Conservation (phyloP, 225 moss, liverwort and hornwort species). For the Anthoceros angustus region DNA sequence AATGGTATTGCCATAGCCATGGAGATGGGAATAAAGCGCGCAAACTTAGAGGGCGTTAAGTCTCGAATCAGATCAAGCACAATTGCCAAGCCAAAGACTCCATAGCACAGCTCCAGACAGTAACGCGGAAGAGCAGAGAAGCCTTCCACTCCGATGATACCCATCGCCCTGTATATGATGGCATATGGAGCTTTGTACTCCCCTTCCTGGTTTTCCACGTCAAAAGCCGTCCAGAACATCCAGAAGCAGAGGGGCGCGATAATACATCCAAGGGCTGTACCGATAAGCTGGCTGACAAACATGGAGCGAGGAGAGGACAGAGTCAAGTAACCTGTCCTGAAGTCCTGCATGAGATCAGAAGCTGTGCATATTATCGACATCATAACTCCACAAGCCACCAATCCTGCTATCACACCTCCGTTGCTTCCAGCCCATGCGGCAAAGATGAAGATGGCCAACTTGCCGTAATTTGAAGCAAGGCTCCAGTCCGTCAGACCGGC, state of each 20-base stretch:
- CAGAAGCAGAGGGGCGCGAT: conserved; percentile 67
- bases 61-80: conserved; percentile 46
- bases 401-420: conserved; percentile 65
- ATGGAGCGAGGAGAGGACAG: conserved; percentile 79
- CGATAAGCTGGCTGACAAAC: conserved; percentile 79
- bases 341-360: conserved; percentile 80
- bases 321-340: conserved; percentile 75
- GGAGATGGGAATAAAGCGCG: conserved; percentile 55
- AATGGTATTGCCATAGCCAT: conserved; percentile 98
- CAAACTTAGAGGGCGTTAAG: conserved; percentile 20
- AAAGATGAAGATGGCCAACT: conserved; percentile 79
- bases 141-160: conserved; percentile 67
- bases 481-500: conserved; percentile 81
- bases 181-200: conserved; percentile 79
- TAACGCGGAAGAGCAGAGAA: conserved; percentile 50
- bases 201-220: conserved; percentile 35
- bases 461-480: conserved; percentile 71
- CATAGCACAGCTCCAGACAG: conserved; percentile 51
- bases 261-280: conserved; percentile 47
- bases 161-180: conserved; percentile 65
- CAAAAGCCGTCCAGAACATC: conserved; percentile 85
- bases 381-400: conserved; percentile 69
- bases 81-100: conserved; percentile 44
- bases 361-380: conserved; percentile 74
- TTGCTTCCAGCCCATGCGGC: conserved; percentile 60